Conservation (phyloP, 805 yeast species). For the Candida methanosorbosa region DNA sequence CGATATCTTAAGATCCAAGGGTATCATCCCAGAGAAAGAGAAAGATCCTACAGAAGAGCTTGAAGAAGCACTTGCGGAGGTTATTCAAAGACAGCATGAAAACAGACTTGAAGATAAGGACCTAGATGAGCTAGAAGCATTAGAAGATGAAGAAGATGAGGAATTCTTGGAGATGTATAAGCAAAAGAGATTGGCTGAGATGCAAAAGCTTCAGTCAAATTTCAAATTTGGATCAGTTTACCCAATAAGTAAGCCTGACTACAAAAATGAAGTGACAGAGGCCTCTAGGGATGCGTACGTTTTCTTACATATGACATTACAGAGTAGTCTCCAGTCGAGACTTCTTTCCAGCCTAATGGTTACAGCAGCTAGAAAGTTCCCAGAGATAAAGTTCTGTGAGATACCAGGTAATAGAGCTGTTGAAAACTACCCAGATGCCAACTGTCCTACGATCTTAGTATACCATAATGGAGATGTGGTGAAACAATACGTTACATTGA, state of each 20-base stretch:
- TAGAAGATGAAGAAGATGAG: conserved; percentile 91
- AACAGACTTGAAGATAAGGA: conserved; percentile 72
- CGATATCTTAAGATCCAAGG: conserved; percentile 83
- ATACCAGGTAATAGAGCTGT: conserved; percentile 88
- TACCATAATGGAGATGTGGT: conserved; percentile 73
- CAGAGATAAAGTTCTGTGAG: conserved; percentile 84
- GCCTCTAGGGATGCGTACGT: conserved; percentile 65
- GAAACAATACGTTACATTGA: conserved; percentile 73
- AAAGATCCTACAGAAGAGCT: conserved; percentile 81
- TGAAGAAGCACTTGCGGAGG: conserved; percentile 84
- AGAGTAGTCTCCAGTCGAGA: conserved; percentile 65
- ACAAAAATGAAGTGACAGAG: conserved; percentile 74
- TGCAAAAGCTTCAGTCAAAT: conserved; percentile 46
- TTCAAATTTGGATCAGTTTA: conserved; percentile 66
- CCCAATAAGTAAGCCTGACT: conserved; percentile 82
- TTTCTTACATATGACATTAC: conserved; percentile 67
- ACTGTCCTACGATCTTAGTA: conserved; percentile 85
- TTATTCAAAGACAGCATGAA: conserved; percentile 69
- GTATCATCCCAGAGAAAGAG: conserved; percentile 86
- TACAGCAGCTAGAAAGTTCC: conserved; percentile 55
- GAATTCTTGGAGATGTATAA: conserved; percentile 78
- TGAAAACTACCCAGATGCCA: conserved; percentile 82
- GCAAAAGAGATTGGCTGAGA: conserved; percentile 66
- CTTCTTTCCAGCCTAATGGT: conserved; percentile 51
- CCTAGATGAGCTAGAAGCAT: conserved; percentile 73